Percentiles rank a stretch among this genome's conserved stretches.
Evolutionary conservation across 768 basidiomycete genomes (phyloP).

Genomic region (Mycena rebaudengoi): DNA sequence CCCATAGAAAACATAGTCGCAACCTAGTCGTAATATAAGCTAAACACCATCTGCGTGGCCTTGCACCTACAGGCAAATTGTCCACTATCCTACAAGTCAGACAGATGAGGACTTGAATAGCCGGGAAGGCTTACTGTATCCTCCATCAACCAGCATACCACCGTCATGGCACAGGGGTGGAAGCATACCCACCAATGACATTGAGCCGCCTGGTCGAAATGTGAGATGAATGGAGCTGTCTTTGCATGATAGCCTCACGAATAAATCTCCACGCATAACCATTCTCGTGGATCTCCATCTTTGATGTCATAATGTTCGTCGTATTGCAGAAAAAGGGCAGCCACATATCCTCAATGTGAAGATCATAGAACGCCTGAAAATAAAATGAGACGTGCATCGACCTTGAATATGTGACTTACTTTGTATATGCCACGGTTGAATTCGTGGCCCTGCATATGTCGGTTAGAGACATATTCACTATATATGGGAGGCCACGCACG

Average conservation of each 20-base stretch:
- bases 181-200: slow-evolving; percentile 95
- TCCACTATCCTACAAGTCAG: slow-evolving; percentile 64
- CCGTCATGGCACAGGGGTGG: slow-evolving; percentile 97
- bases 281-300: slow-evolving; percentile 97
- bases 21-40: slow-evolving; percentile 59
- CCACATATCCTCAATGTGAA: slow-evolving; percentile 99
- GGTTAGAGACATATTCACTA: not conserved
- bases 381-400: slow-evolving; percentile 9
- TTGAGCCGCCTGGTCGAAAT: slow-evolving; percentile 78
- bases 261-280: slow-evolving; percentile 99
- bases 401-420: slow-evolving; percentile 43
- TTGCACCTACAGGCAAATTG: slow-evolving; percentile 76
- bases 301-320: slow-evolving; percentile 94
- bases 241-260: slow-evolving; percentile 58
- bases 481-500: slow-evolving; percentile 39
- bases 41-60: not conserved
- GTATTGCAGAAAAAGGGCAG: slow-evolving; percentile 98
- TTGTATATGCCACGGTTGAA: slow-evolving; percentile 97
- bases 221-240: slow-evolving; percentile 7
- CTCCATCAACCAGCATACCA: slow-evolving; percentile 89
- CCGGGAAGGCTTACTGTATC: slow-evolving; percentile 65
- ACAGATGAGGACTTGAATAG: slow-evolving; percentile 1
- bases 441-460: slow-evolving; percentile 78
- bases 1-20: slow-evolving; percentile 93
- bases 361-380: slow-evolving; percentile 84